Evolutionary conservation across 176 grass and related monocot species (phyloP), one percentile per base, ranked within the genome.

Genomic region (Phragmites australis): DNA sequence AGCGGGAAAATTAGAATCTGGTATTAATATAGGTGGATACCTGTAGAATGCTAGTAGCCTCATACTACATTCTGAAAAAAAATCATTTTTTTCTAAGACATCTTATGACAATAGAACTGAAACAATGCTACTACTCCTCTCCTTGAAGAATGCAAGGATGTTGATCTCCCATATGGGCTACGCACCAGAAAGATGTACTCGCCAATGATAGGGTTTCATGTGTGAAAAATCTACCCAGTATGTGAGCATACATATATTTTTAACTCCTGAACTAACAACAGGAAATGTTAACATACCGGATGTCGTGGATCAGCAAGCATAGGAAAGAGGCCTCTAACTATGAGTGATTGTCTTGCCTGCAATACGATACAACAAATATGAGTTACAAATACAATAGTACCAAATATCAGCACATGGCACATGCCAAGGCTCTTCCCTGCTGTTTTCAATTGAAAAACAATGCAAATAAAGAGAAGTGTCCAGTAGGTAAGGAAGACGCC

Each of bases 231-330:
- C 27, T 19, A 62, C 23, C 65, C 26, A 62, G 8, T 29, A 78
- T 62, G 32, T 39, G 19, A 19, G 19, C 21, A 59, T 42, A 34
- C 26, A 42, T 81, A 68, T 34, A 23, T 43, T 50, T 77, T 74
- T 14, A 29, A 58, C 51, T 72, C 19, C 21, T 23, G 12, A 69
- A 46, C 14, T 7, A 70, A 86, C 18, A 37, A n/a, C 65, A 61
- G 57, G 25, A 65, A 65, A 48, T 51, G 61, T 7, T 40, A 74
- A 91, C 97, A 91, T 91, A 99, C 97, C 44, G 93, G 93, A 68
- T 99, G 97, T 6, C 97, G 87, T 42, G 97, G 97, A 90, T 99
- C 97, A 52, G 97, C 97, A 70, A 99, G 91, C 90, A 99, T 96
- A n/a, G 93, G 97, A 78, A 96, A 99, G 67, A 99, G 90, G 31